phyloP scores from a whole-genome alignment of 352 stramenopile genomes.

The Hyaloperonospora arabidopsidis region DNA sequence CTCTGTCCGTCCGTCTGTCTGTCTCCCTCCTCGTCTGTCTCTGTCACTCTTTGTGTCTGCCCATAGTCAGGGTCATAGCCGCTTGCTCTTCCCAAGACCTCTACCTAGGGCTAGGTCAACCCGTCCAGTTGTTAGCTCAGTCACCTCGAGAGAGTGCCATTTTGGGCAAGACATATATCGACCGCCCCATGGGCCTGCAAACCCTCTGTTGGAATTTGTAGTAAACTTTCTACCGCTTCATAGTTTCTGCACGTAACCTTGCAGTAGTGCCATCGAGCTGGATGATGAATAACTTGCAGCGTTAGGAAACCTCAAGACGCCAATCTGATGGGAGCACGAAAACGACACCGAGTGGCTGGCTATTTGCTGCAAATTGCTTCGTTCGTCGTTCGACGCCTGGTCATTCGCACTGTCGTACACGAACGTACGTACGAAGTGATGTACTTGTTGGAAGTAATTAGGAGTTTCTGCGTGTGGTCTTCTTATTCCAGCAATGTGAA shows the following conservation, averaged over 20 bases:
- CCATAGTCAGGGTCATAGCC: neutral
- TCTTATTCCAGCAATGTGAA: no score
- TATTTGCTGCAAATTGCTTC: neutral
- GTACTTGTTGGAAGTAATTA: no score
- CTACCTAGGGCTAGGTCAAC: conserved; percentile 21
- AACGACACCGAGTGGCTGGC: conserved; percentile 12
- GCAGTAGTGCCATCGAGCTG: neutral
- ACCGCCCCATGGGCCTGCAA: neutral
- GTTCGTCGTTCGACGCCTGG: no score
- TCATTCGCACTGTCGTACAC: no score
- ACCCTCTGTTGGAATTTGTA: neutral
- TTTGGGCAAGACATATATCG: neutral
- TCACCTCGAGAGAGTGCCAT: conserved; percentile 6
- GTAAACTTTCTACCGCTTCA: neutral
- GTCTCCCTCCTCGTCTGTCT: no score
- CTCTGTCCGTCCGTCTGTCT: no score
- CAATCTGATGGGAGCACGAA: conserved; percentile 27
- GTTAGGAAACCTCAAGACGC: neutral
- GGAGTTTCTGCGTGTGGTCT: no score
- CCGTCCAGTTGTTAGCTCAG: conserved; percentile 24
- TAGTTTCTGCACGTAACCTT: conserved; percentile 1
- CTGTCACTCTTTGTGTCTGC: neutral
- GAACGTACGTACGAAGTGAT: no score
- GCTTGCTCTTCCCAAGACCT: conserved; percentile 10
- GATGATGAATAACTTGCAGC: neutral